Conservation (phyloP, 208 protist genomes). For the Trypanosoma boissoni region DNA sequence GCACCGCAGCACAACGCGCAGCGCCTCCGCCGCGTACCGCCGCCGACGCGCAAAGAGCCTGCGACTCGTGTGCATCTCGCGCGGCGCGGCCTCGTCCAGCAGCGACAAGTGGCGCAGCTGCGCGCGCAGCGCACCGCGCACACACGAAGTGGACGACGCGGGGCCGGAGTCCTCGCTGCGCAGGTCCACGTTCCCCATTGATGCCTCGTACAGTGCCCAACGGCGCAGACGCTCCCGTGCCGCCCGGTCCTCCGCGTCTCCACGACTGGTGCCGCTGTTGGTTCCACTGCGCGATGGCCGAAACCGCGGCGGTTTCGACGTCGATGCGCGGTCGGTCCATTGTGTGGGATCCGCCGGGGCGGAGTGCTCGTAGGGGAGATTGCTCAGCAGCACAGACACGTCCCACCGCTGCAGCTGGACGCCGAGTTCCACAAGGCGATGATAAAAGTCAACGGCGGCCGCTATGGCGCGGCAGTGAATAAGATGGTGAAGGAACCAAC, state of each 20-base stretch:
- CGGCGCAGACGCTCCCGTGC: conserved; percentile 63
- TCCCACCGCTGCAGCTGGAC: conserved; percentile 70
- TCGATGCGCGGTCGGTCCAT: no score
- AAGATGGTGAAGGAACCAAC: conserved; percentile 70
- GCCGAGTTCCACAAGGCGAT: conserved; percentile 62
- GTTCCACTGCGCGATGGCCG: no score
- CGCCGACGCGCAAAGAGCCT: no score
- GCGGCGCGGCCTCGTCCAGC: conserved; percentile 15
- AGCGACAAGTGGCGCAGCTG: conserved; percentile 32
- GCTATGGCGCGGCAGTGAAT: conserved; percentile 58
- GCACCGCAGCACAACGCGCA: conserved; percentile 14
- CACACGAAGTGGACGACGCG: background rate
- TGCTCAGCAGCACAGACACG: conserved; percentile 62
- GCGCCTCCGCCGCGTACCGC: conserved; percentile 27
- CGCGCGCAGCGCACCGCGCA: background rate
- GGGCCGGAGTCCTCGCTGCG: conserved; percentile 24
- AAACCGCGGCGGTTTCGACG: no score
- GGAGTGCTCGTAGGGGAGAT: conserved; percentile 72
- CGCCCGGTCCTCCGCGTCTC: background rate
- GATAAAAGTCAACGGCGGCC: conserved; percentile 62
- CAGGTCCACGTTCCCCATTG: conserved; percentile 81
- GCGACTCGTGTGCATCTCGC: background rate
- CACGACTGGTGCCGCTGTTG: background rate
- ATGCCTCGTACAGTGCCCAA: conserved; percentile 84
- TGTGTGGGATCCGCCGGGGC: conserved; percentile 2